Base-by-base conservation (phyloP, 495 filamentous ascomycete species). In the Darksidea phi region DNA sequence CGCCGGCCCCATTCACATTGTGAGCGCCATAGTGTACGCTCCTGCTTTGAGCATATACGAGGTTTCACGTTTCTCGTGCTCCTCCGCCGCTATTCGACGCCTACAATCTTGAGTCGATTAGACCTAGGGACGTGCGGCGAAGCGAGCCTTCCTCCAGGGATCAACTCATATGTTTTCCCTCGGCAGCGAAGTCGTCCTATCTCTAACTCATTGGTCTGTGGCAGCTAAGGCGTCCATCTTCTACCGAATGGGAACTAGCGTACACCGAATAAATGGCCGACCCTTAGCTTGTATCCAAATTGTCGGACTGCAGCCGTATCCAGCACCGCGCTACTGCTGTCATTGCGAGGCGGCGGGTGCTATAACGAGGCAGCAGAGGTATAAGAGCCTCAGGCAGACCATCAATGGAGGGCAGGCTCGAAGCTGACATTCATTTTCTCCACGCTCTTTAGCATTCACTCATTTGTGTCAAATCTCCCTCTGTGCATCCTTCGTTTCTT, bases 401-500 rank as follows among this genome's bases (percentile, higher is more conserved):
- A 41, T 59, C 15, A 17, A 1, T 59, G 43, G 52, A 20, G 18
- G 47, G 36, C 52, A 66, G 50, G 63, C 57, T 61, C 47, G 57
- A 66, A 50, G 63, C 63, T 66, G 34, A 56, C 45, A 41, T 51
- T 41, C 55, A 47, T 59, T 51, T 57, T 18, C 50, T 18, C 1
- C 34, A 64, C 61, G 25, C 53, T 63, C 60, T 57, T 63, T 57
- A 43, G 41, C 41, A 43, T 15, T 25, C 17, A 34, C 5, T 46
- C 57, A 26, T 46, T 54, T 17, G 41, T 43, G 41, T 47, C 36
- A 15, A 43, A 48, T 18, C 21, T 49, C 37, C 34, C 34, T 54
- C 55, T 49, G 20, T 38, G 1, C 48, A 21, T 17, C 23, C n/a
- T 59, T 41, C 25, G 38, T 59, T 42, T 24, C 7, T 63, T 63